These are phyloP conservation scores for Arthroderma uncinatum DNA, from an alignment of 2,329 filamentous ascomycete genomes.

Conservation along the genomic window DNA sequence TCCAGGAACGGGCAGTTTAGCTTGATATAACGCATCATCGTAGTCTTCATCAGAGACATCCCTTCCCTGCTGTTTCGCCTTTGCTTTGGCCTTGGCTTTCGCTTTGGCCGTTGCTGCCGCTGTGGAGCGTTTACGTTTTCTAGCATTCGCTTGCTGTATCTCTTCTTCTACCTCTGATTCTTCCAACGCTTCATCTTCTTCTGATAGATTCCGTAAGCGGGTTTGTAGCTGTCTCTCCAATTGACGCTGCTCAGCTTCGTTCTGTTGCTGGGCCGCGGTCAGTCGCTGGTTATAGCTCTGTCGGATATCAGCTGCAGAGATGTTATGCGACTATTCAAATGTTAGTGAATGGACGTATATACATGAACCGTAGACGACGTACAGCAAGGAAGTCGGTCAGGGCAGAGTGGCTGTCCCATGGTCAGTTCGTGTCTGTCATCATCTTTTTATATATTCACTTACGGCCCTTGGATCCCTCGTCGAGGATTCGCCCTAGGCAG, in stretches of 20 bases:
- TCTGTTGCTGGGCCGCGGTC: constrained; percentile 38
- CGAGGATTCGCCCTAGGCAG: constrained; percentile 8
- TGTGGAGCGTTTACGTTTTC: constrained; percentile 42
- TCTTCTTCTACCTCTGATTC: constrained; percentile 17
- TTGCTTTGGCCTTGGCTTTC: constrained; percentile 42
- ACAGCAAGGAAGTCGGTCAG: constrained; percentile 58
- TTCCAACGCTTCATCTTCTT: constrained; percentile 18
- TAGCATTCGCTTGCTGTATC: constrained; percentile 24
- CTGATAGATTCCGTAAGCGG: too few species aligned
- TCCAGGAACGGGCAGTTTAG: constrained; percentile 54
- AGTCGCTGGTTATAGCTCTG: constrained; percentile 47
- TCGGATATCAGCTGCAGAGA: constrained; percentile 52
- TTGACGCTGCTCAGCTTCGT: constrained; percentile 16
- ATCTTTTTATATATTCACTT: constrained; percentile 17
- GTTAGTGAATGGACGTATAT: neutral
- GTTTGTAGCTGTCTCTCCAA: too few species aligned
- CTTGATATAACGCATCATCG: constrained; percentile 45
- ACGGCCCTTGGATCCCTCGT: constrained; percentile 30
- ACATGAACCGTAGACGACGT: constrained; percentile 19
- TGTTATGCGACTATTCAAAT: constrained; percentile 49
- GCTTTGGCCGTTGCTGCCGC: constrained; percentile 33
- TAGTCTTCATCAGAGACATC: constrained; percentile 38
- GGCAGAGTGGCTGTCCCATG: constrained; percentile 45
- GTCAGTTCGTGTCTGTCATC: neutral
- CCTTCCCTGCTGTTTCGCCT: constrained; percentile 32